Conservation (phyloP, 2,329 filamentous ascomycete species). For the Epichloe brachyelytri region DNA sequence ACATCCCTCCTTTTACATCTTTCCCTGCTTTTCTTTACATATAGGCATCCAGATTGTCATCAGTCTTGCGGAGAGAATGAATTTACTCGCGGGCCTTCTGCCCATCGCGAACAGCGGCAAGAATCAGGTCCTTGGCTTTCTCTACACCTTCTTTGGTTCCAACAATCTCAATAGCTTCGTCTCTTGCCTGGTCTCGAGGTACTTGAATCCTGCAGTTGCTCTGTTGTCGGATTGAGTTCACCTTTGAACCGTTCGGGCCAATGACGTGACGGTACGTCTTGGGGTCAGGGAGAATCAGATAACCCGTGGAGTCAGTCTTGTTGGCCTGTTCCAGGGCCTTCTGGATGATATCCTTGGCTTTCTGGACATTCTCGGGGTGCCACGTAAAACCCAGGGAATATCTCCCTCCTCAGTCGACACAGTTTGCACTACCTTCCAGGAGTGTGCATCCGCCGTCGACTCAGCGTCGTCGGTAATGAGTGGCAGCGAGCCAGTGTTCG, state of each 20-base stretch:
- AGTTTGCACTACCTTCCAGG: slow-evolving; percentile 68
- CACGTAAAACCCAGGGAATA: slow-evolving; percentile 83
- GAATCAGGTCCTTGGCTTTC: slow-evolving; percentile 75
- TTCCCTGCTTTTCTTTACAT: background rate
- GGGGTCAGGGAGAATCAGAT: slow-evolving; percentile 80
- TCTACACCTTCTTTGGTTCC: slow-evolving; percentile 72
- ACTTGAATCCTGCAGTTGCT: slow-evolving; percentile 92
- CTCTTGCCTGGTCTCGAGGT: slow-evolving; percentile 60
- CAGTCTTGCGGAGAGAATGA: background rate
- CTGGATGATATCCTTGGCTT: slow-evolving; percentile 64
- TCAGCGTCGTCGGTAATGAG: slow-evolving; percentile 81
- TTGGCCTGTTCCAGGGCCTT: slow-evolving; percentile 59
- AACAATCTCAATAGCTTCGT: slow-evolving; percentile 82
- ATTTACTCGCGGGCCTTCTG: slow-evolving; percentile 19
- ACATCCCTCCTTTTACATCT: background rate
- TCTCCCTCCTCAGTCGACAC: slow-evolving; percentile 50
- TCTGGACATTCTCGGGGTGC: slow-evolving; percentile 66
- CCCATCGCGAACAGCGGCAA: slow-evolving; percentile 65
- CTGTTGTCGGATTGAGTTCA: slow-evolving; percentile 84
- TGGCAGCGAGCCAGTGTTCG: slow-evolving; percentile 56
- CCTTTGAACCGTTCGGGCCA: slow-evolving; percentile 76
- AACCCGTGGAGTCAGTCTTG: slow-evolving; percentile 63
- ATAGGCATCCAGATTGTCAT: background rate
- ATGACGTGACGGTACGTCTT: slow-evolving; percentile 83
- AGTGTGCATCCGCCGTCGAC: slow-evolving; percentile 52